phyloP scores from a whole-genome alignment of 1,284 basidiomycete species.

The Apiotrichum gamsii region DNA sequence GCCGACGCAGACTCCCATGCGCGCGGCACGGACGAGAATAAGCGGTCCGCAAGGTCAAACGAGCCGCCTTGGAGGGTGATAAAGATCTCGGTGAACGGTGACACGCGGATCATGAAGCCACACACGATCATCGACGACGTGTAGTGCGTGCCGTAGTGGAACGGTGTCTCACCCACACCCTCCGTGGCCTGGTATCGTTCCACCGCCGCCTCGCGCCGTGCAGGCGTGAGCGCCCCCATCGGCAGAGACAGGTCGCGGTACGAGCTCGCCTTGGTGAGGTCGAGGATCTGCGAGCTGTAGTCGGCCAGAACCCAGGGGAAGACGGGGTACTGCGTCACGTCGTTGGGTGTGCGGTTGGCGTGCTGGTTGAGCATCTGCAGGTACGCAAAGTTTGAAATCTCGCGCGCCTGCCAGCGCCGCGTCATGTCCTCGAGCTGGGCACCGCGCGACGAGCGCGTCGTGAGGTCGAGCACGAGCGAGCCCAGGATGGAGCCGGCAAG shows the following conservation, averaged over 20 bases:
- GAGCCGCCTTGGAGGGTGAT: constrained; percentile 70
- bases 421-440: constrained; percentile 45
- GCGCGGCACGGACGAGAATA: constrained; percentile 75
- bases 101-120: constrained; percentile 83
- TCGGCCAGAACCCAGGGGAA: constrained; percentile 84
- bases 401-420: constrained; percentile 73
- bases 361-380: constrained; percentile 79
- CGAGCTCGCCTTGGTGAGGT: constrained; percentile 59
- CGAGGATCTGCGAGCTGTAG: constrained; percentile 67
- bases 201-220: constrained; percentile 64
- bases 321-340: constrained; percentile 92
- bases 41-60: constrained; percentile 89
- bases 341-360: constrained; percentile 80
- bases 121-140: constrained; percentile 96
- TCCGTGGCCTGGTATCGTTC: constrained; percentile 70
- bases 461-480: constrained; percentile 45
- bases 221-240: constrained; percentile 82
- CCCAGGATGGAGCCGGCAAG: constrained; percentile 42
- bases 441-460: constrained; percentile 41
- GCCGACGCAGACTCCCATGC: constrained; percentile 79
- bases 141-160: constrained; percentile 90
- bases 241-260: constrained; percentile 72
- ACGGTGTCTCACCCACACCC: constrained; percentile 76
- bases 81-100: constrained; percentile 88
- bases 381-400: constrained; percentile 87